Base-by-base conservation (phyloP, 116 monocot genomes). In the Phalaenopsis hybrid region DNA sequence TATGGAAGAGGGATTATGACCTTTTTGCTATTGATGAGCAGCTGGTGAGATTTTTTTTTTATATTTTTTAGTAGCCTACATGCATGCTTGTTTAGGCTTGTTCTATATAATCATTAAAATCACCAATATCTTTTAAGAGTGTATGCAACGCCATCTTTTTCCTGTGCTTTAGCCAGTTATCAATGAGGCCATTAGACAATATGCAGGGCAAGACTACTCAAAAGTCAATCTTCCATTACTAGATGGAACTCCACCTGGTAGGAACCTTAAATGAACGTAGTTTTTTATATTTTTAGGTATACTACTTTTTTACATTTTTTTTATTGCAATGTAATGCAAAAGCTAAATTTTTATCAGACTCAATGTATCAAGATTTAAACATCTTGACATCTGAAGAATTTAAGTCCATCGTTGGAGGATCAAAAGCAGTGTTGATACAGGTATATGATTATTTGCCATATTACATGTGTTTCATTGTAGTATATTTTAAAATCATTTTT, bases 1-100 rank as follows among this genome's bases (percentile, higher is more conserved):
- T 88, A 67, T 91, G 88, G 91, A 98, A 98, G 86, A 91, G 93
- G 85, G 92, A 98, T 65, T 98, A 98, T 86, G 98, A 98, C 63
- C 80, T 83, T 78, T 98, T 95, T 75, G 83, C 88, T 49, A 86
- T 95, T 81, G 98, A 98, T 81, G 95, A 98, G 59, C 91, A 98
- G 4, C 65, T 79, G 88, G 98, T 98, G 75, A 85, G 88, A 67
- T 45, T 63, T 25, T 25, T 6, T 81, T 80, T 41, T 21, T 21
- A 45, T 20, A 78, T 37, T 80, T 69, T 13, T 80, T 84, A 33
- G 37, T 33, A 16, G 13, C 52, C 5, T 77, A 41, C 37, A 37
- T 41, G 41, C 16, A 72, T 37, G 15, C 4, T 8, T 34, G 41
- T 41, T 72, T 72, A 37, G 5, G 43, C 67, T 67, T 72, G 72